Conservation (phyloP, 371 early-diverging fungal genomes). For the Coemansia sp. region DNA sequence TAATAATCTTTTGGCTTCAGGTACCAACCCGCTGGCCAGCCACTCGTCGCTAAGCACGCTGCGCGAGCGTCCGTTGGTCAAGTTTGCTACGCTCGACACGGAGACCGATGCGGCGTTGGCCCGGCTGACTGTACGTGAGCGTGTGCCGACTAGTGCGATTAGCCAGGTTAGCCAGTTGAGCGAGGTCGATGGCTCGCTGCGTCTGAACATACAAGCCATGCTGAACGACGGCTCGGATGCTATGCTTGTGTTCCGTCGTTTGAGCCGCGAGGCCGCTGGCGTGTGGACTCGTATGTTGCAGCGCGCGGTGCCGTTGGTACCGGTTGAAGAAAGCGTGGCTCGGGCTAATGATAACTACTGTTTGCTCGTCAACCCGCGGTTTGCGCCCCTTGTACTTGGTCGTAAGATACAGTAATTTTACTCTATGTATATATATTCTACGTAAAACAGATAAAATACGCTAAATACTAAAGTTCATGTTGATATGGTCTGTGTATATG, state of each 20-base stretch:
- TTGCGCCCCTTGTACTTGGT: constrained; percentile 15
- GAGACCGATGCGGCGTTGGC: constrained; percentile 3
- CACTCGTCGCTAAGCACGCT: constrained; percentile 34
- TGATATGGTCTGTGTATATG: neutral
- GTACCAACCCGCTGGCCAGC: constrained; percentile 22
- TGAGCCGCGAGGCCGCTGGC: constrained; percentile 23
- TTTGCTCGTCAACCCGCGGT: constrained; percentile 32
- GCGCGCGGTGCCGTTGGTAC: constrained; percentile 19
- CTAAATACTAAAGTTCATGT: neutral
- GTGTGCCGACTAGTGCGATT: constrained; percentile 15
- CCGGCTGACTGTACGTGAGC: constrained; percentile 21
- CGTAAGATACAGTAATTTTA: neutral
- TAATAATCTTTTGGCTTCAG: neutral
- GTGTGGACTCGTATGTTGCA: constrained; percentile 40
- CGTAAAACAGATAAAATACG: neutral
- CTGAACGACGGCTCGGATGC: constrained; percentile 11
- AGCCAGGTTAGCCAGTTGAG: constrained; percentile 29
- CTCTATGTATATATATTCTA: neutral
- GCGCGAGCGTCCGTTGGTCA: constrained; percentile 30
- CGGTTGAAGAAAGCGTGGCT: constrained; percentile 13
- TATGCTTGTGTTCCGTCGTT: constrained; percentile 14
- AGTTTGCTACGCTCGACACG: constrained; percentile 18
- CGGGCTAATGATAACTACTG: constrained; percentile 20
- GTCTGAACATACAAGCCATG: constrained; percentile 31
- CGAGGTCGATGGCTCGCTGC: constrained; percentile 25